These are phyloP conservation scores for Trichosporon sp. DNA, from an alignment of 1,284 basidiomycete species.

Conservation along the genomic window DNA sequence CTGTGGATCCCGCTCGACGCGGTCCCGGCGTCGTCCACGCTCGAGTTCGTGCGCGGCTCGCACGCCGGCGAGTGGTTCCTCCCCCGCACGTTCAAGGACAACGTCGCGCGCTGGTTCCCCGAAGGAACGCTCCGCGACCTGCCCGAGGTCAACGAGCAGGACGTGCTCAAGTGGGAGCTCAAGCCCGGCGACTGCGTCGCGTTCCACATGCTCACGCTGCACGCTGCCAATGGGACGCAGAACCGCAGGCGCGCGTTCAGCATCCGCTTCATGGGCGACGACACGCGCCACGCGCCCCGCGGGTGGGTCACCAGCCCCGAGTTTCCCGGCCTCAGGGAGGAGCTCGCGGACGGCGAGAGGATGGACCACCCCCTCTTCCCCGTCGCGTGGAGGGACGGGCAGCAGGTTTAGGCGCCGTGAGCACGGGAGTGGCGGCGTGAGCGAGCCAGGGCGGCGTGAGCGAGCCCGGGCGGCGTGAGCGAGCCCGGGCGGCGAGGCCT, in stretches of 20 bases:
- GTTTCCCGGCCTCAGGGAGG: slow-evolving; percentile 16
- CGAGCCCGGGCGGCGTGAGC: no score
- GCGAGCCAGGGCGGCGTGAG: no score
- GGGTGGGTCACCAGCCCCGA: slow-evolving; percentile 16
- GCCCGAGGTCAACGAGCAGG: slow-evolving; percentile 15
- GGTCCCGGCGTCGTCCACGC: slow-evolving; percentile 7
- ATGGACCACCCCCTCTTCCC: slow-evolving; percentile 20
- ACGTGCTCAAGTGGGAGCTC: slow-evolving; percentile 15
- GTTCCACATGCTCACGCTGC: slow-evolving; percentile 24
- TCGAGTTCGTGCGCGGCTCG: slow-evolving; percentile 19
- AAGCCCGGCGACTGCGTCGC: slow-evolving; percentile 17
- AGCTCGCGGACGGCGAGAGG: slow-evolving; percentile 3
- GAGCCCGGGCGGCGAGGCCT: no score
- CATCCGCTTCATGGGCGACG: slow-evolving; percentile 16
- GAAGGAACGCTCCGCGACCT: slow-evolving; percentile 18
- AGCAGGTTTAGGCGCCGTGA: slow-evolving; percentile 5
- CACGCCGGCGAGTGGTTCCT: slow-evolving; percentile 20
- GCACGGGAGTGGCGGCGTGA: not conserved
- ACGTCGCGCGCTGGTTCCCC: slow-evolving; percentile 22
- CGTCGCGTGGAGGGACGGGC: slow-evolving; percentile 8
- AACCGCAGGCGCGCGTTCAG: slow-evolving; percentile 11
- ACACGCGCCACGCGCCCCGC: slow-evolving; percentile 13
- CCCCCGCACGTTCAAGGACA: slow-evolving; percentile 23
- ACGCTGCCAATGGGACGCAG: slow-evolving; percentile 13
- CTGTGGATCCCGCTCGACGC: slow-evolving; percentile 22